phyloP scores from a whole-genome alignment of 768 basidiomycete genomes.

The Melanogaster broomeanus region DNA sequence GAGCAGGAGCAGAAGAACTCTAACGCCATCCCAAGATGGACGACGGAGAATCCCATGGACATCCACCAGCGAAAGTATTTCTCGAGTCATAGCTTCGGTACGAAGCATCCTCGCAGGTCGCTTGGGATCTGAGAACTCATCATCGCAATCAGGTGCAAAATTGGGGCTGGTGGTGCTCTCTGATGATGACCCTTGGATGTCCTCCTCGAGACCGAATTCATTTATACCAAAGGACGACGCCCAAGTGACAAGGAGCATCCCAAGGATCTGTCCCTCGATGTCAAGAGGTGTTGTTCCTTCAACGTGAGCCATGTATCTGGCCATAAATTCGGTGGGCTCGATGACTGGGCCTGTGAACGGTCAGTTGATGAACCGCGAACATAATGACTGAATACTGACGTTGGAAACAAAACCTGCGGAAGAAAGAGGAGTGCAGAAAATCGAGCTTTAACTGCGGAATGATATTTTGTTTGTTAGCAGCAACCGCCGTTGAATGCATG shows the following conservation, averaged over 20 bases:
- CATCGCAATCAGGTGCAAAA: slow-evolving; percentile 17
- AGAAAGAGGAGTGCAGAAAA: slow-evolving; percentile 87
- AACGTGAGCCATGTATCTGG: slow-evolving; percentile 67
- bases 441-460: slow-evolving; percentile 75
- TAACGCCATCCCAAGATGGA: slow-evolving; percentile 86
- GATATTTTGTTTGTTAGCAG: slow-evolving; percentile 30
- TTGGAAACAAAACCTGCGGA: slow-evolving; percentile 81
- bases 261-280: slow-evolving; percentile 74
- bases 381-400: slow-evolving; percentile 48
- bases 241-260: slow-evolving; percentile 84
- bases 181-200: slow-evolving; percentile 7
- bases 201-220: slow-evolving; percentile 65
- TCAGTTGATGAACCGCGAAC: slow-evolving; percentile 6
- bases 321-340: slow-evolving; percentile 76
- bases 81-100: slow-evolving; percentile 69
- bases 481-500: slow-evolving; percentile 4
- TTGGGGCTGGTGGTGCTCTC: slow-evolving; percentile 4
- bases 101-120: slow-evolving; percentile 50
- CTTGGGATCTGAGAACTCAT: slow-evolving; percentile 36
- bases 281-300: slow-evolving; percentile 64
- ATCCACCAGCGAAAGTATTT: slow-evolving; percentile 81
- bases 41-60: slow-evolving; percentile 74
- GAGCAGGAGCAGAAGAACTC: slow-evolving; percentile 73
- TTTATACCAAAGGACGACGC: slow-evolving; percentile 88
- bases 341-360: slow-evolving; percentile 72